Evolutionary conservation across 192 early-diverging fungal species (phyloP), one percentile per base, ranked within the genome.

Genomic region (Linnemannia schmuckeri): DNA sequence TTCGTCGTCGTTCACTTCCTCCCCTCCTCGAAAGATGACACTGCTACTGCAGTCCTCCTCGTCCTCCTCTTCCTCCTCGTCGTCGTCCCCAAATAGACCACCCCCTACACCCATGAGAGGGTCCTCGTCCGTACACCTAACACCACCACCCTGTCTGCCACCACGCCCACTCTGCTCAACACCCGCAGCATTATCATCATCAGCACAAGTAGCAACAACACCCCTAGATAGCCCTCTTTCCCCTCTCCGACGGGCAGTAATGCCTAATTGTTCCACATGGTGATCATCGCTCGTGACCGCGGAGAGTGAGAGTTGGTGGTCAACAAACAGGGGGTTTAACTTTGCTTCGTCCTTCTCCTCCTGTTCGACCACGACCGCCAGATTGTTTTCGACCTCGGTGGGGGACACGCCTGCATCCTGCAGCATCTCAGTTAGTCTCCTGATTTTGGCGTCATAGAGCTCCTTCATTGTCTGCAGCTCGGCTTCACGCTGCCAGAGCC

Each of bases 381-480:
- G 70, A n/a, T 81, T 87, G 33, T 87, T 87, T 40, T 81, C 85
- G 13, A 87, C 85, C 35, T 87, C 85, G 24, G 85, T 81, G 10
- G 85, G 85, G 15, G 85, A 87, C 6, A 87, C 76, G 8, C 85
- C 85, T 22, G 85, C 85, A 63, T 87, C 85, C 68, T 87, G 75
- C n/a, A 87, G 72, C 85, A 87, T 87, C 46, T 87, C 80, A 38
- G 85, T 87, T n/a, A 87, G 72, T 15, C 85, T 44, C 30, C 76
- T 41, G 24, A 87, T 87, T 42, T 87, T 87, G 12, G 85, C 85
- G 30, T 87, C 85, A 44, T 87, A 87, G 35, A 81, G 85, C 18
- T 87, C 85, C 52, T 87, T 87, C 85, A 87, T 87, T 1, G 79
- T 81, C 46, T 87, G 85, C 3, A 87, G 72, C 35, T 87, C 85